Percentiles rank a stretch among this genome's conserved stretches.
Conservation (phyloP, 1,139 yeast genomes). For the Zygosaccharomyces pseudobailii region DNA sequence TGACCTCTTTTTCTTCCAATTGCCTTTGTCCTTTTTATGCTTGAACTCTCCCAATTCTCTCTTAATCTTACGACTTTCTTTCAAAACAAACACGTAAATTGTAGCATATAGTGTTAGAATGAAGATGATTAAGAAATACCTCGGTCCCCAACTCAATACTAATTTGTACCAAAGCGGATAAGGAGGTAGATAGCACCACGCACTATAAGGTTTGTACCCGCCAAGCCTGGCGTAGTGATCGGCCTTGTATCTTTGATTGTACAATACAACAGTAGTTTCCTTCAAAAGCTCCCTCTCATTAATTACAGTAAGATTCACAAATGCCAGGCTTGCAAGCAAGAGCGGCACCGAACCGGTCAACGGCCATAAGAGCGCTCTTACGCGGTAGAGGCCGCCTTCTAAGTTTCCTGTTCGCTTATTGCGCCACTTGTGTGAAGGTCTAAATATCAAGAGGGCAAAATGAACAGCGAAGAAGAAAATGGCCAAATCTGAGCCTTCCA, state of each 20-base stretch:
- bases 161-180: conserved; percentile 70
- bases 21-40: conserved; percentile 6
- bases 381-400: conserved; percentile 73
- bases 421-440: conserved; percentile 50
- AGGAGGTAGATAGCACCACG: conserved; percentile 81
- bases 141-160: conserved; percentile 77
- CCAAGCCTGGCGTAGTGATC: conserved; percentile 26
- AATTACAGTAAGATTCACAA: conserved; percentile 39
- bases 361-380: conserved; percentile 56
- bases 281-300: conserved; percentile 14
- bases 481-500: conserved; percentile 86
- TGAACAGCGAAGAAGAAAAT: conserved; percentile 81
- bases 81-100: conserved; percentile 69
- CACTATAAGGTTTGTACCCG: conserved; percentile 60
- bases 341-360: conserved; percentile 59
- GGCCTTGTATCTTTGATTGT: conserved; percentile 24
- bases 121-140: conserved; percentile 60
- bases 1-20: conserved; percentile 5
- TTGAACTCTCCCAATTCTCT: conserved; percentile 25
- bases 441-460: conserved; percentile 68
- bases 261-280: conserved; percentile 21
- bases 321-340: conserved; percentile 69
- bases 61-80: conserved; percentile 54
- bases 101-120: conserved; percentile 64
- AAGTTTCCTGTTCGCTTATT: conserved; percentile 39